Conservation (phyloP, 768 basidiomycete genomes). For the Lactarius akahatsu region DNA sequence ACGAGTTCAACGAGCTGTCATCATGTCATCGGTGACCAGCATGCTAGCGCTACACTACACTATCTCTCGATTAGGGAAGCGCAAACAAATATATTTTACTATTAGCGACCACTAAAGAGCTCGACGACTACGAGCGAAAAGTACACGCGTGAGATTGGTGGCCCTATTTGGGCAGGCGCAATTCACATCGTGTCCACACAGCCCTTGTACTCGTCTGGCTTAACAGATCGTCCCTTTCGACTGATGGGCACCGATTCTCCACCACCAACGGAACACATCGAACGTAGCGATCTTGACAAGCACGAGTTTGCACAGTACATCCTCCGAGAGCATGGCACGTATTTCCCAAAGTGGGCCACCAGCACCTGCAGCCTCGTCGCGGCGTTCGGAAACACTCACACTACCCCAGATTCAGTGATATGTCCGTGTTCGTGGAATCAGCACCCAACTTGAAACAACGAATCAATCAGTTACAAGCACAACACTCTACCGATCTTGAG, state of each 20-base stretch:
- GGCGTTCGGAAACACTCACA: conserved; percentile 7
- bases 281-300: conserved; percentile 19
- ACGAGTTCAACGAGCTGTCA: not conserved
- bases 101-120: not conserved
- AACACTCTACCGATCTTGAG: conserved; percentile 37
- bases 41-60: not conserved
- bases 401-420: conserved; percentile 14
- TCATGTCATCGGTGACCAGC: not conserved
- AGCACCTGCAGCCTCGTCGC: conserved; percentile 1
- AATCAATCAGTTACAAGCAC: conserved; percentile 35
- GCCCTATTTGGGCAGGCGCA: not conserved
- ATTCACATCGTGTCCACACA: not conserved
- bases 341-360: conserved; percentile 30
- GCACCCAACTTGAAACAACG: conserved; percentile 33
- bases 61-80: not conserved
- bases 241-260: conserved; percentile 16
- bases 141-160: not conserved
- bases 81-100: not conserved
- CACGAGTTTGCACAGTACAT: conserved; percentile 28
- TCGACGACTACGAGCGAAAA: not conserved
- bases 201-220: not conserved
- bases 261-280: conserved; percentile 8
- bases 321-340: conserved; percentile 24
- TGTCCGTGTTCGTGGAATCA: conserved; percentile 32
- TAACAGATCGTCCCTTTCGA: not conserved